Percentiles rank a stretch among this genome's conserved stretches.
phyloP scores from a whole-genome alignment of 2,329 filamentous ascomycete species.

The Cladosporium sp. region DNA sequence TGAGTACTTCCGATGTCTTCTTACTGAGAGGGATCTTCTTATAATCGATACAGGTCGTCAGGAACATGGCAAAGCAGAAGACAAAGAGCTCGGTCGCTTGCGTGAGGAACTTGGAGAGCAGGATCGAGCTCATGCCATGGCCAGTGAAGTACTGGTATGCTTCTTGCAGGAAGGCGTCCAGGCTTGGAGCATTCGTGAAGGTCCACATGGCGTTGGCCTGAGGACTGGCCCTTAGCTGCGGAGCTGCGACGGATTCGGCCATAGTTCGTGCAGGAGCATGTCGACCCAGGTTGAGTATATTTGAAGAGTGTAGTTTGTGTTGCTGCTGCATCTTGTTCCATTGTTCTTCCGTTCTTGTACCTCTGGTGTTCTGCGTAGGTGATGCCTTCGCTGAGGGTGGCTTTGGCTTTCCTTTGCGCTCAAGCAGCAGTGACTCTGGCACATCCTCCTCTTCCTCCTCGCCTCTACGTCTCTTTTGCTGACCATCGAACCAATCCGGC shows the following conservation, averaged over 20 bases:
- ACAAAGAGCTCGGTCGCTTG: constrained; percentile 80
- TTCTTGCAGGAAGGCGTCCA: constrained; percentile 80
- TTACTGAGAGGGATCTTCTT: constrained; percentile 64
- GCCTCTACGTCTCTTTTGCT: constrained; percentile 18
- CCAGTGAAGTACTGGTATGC: constrained; percentile 84
- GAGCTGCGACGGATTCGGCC: constrained; percentile 17
- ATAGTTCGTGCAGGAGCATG: neutral
- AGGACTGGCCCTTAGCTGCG: constrained; percentile 48
- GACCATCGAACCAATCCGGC: constrained; percentile 37
- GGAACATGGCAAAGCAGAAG: constrained; percentile 74
- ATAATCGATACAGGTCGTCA: constrained; percentile 84
- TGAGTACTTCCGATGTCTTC: constrained; percentile 55
- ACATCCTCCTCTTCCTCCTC: constrained; percentile 59
- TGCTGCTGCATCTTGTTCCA: constrained; percentile 48
- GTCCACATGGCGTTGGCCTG: constrained; percentile 83
- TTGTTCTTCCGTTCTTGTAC: constrained; percentile 37
- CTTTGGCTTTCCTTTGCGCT: constrained; percentile 29
- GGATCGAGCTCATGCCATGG: constrained; percentile 79
- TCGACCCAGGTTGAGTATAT: neutral
- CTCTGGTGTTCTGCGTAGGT: neutral
- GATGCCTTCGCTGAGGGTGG: constrained; percentile 12
- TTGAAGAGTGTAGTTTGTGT: constrained; percentile 38
- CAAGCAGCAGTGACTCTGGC: constrained; percentile 58
- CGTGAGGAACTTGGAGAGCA: constrained; percentile 67
- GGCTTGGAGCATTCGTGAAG: constrained; percentile 86